A percentile compares a stretch with the other conserved stretches of the same genome.
Evolutionary conservation across 2,329 filamentous ascomycete species (phyloP).

Genomic region (Diaporthe batatas): DNA sequence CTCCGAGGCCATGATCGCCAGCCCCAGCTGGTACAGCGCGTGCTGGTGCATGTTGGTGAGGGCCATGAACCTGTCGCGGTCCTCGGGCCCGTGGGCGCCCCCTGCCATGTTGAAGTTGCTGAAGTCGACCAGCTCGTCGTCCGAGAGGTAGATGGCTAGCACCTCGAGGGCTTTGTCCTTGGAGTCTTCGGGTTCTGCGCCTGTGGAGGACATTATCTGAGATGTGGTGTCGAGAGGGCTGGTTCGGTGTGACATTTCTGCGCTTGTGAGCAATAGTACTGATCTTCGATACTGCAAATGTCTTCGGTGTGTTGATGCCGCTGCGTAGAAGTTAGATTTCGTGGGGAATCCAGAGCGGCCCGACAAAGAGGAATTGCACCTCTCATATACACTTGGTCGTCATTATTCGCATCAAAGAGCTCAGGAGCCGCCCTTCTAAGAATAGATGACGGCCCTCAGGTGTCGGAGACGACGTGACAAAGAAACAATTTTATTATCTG

Average conservation of each 20-base stretch:
- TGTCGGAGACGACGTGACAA: neutral
- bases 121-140: conserved; percentile 16
- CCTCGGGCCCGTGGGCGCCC: neutral
- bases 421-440: neutral
- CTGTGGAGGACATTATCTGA: neutral
- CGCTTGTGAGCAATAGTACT: rapidly evolving
- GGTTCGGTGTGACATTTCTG: neutral
- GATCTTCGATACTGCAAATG: neutral
- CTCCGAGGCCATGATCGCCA: neutral
- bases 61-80: neutral
- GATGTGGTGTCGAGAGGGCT: neutral
- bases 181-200: neutral
- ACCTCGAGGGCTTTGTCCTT: conserved; percentile 23
- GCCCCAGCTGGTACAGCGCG: conserved; percentile 9
- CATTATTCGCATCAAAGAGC: neutral
- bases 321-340: neutral
- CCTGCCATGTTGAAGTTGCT: neutral
- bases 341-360: no score
- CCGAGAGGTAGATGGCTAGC: conserved; percentile 5
- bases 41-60: conserved; percentile 25
- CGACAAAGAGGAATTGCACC: neutral
- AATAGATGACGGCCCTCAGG: neutral
- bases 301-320: neutral
- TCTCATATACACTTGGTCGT: neutral
- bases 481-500: conserved; percentile 25